These are phyloP conservation scores for Wickerhamomyces alni DNA, from an alignment of 805 yeast species.

Conservation along the genomic window DNA sequence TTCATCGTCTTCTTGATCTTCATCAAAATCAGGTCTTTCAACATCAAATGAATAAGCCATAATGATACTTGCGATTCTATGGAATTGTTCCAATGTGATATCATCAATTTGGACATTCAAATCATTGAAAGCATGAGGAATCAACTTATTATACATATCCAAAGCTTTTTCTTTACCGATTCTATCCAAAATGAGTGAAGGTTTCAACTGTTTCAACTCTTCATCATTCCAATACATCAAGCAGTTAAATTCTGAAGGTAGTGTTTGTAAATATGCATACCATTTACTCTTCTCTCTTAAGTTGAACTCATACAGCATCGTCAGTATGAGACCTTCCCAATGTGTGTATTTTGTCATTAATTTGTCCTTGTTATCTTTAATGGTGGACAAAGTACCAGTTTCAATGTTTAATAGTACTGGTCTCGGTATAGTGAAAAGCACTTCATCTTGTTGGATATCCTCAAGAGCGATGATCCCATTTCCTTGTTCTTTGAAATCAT, in stretches of 20 bases:
- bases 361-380: conserved; percentile 28
- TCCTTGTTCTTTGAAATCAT: conserved; percentile 69
- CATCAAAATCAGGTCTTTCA: conserved; percentile 32
- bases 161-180: conserved; percentile 68
- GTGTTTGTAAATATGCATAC: conserved; percentile 62
- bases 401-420: conserved; percentile 49
- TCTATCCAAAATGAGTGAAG: conserved; percentile 65
- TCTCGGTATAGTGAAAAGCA: conserved; percentile 66
- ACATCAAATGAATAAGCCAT: conserved; percentile 92
- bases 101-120: conserved; percentile 30
- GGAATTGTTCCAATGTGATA: conserved; percentile 56
- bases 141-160: conserved; percentile 45
- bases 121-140: conserved; percentile 33
- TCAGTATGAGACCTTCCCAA: conserved; percentile 76
- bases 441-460: conserved; percentile 57
- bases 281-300: conserved; percentile 48
- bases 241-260: conserved; percentile 60
- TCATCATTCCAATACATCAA: conserved; percentile 75
- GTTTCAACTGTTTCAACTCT: conserved; percentile 52
- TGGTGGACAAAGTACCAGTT: conserved; percentile 40
- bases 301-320: conserved; percentile 56
- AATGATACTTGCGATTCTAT: conserved; percentile 69
- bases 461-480: conserved; percentile 66
- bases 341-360: conserved; percentile 42
- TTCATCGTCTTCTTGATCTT: conserved; percentile 32